Base-by-base conservation (phyloP, 1,139 yeast species). In the Ogataea hybrid region DNA sequence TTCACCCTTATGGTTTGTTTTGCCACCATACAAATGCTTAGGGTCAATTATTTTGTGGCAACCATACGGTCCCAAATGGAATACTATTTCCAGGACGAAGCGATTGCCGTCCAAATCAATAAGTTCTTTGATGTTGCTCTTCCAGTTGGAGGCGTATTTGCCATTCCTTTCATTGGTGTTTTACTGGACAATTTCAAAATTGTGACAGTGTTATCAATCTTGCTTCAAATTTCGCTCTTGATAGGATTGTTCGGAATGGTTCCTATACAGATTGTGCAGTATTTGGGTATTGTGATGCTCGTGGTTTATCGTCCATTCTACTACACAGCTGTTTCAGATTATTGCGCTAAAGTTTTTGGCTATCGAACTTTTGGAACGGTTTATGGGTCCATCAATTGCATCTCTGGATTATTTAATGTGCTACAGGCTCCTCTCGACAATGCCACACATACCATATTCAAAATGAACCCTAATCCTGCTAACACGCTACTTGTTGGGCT, bases 231-330 rank as follows among this genome's bases (percentile, higher is more conserved):
- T 10, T 84, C 95, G 0, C 57, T 82, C 4, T 39, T 69, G 5
- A 80, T 87, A 48, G 95, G 95, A 8, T 50, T 82, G 1, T 68
- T 78, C 57, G 95, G 95, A 0, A 62, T 85, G 30, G 51, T 84
- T 10, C 66, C 83, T 1, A 66, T 71, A 59, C 58, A 75, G 21
- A 75, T 77, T 17, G 65, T 68, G 3, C 75, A 84, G 11, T 73
- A 83, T 53, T 38, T 75, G 1, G 94, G 95, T 8, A 83, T 88
- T 32, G 53, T 77, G 1, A 55, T 84, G 22, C 70, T 90, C 51
- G 96, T 87, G n/a, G 69, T 86, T 1, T 89, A 85, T 63, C 75
- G 97, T 61, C 97, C 97, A 12, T 85, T 89, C 58, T 88, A 85
- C 59, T 90, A 89, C 64, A 89, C 97, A 2, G 88, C 95, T 0